Evolutionary conservation across 306 rosid genomes (phyloP), one percentile per base, ranked within the genome.

Genomic region (Inga laurina): DNA sequence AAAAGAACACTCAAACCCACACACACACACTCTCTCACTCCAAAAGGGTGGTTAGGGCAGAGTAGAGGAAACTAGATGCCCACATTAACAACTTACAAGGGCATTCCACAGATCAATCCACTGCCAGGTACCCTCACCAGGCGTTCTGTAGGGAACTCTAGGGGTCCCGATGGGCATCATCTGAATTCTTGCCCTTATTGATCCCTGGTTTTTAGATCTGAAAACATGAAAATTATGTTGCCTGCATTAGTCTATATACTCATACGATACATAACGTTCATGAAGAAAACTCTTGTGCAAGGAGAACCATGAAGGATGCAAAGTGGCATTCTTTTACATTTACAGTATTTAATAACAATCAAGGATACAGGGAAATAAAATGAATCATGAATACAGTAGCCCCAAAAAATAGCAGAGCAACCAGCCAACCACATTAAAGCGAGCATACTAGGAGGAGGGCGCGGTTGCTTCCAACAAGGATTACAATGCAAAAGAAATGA

Each of bases 41-140:
- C 22, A 27, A 7, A 51, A 15, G 56, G 59, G 24, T 37, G 59
- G 24, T 37, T 64, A 45, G 10, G 44, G 21, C 22, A 51, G 39
- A 69, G 24, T 37, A 21, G 35, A 32, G 75, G 74, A 44, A 56
- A 79, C 46, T 68, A 69, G 69, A 79, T 41, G 83, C 74, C 77
- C 81, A 34, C 62, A 83, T 46, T 27, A 84, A 76, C 49, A 73
- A 87, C 98, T 91, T 88, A 96, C 99, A 49, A 93, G 93, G 83
- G 98, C 98, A 91, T 96, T 96, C 98, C 99, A 93, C 74, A 96
- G 83, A 87, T 96, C 99, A 88, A 96, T 94, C 99, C 98, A 94
- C 81, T 94, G 99, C 97, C 93, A 92, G 78, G 88, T 77, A 76
- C 97, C 95, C 81, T 96, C 99, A 69, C 97, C 98, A 74, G 98